Base-by-base conservation (phyloP, 345 rosid genomes). In the Trapa incisa region DNA sequence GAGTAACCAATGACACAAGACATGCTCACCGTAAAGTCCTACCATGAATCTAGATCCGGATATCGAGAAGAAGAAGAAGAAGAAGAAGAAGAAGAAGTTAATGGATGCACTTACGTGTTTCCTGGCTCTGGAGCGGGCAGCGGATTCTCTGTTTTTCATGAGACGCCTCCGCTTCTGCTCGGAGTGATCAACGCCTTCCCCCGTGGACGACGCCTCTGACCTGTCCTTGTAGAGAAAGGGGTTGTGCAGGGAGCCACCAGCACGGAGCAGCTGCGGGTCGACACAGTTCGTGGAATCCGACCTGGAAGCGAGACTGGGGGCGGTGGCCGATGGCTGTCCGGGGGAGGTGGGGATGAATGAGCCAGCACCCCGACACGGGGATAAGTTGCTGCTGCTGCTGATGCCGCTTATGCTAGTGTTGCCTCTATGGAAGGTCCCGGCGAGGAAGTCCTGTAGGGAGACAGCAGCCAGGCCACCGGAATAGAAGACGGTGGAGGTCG, bases 101-200 rank as follows among this genome's bases (percentile, higher is more conserved):
- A 15, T 22, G 29, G 29, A 22, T 22, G 29, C 64, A 67, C 29
- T 22, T 45, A 45, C 70, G 62, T 53, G 70, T 13, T 52, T 52
- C 35, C 62, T 37, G 8, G 70, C 70, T n/a, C 70, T 52, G 3
- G 62, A 67, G 42, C 70, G 58, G 61, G 70, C 70, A 15, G 70
- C 70, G 33, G 70, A 67, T 35, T 67, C 70, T 22, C 70, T 53
- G 70, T 67, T 67, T 62, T 67, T 67, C 29, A 67, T 67, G 41
- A 52, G 58, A 38, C 70, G 52, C 61, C 37, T 36, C 43, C 38
- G n/a, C 33, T 60, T 61, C 12, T 42, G 58, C 47, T 67, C 50
- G 47, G 33, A n/a, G 60, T 17, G 60, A n/a, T n/a, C 60, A 29
- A 1, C 35, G 33, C 35, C 60, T 5, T 2, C 8, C 60, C 29